Percentiles rank a stretch among this genome's conserved stretches.
These are phyloP conservation scores for Xerocomellus amylosporus DNA, from an alignment of 768 basidiomycete species.

Conservation along the genomic window DNA sequence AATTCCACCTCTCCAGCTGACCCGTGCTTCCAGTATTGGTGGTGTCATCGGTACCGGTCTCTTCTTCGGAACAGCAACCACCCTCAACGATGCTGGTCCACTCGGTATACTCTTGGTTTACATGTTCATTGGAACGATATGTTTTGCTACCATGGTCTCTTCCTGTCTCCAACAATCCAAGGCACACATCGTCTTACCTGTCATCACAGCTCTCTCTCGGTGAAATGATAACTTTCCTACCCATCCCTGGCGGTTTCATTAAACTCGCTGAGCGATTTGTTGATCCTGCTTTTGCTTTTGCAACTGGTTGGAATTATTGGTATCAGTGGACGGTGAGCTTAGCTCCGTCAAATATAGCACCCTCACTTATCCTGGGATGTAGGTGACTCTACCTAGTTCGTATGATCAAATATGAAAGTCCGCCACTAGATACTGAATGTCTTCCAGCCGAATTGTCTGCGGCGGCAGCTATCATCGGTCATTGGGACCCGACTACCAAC, in stretches of 20 bases:
- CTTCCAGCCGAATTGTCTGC: neutral
- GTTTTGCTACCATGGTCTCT: constrained; percentile 1
- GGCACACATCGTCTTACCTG: neutral
- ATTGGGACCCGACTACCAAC: neutral
- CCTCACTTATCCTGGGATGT: neutral
- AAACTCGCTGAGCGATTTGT: constrained; percentile 4
- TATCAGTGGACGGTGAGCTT: neutral
- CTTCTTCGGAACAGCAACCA: neutral
- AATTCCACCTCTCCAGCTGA: neutral
- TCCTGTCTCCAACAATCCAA: neutral
- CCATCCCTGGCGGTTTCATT: constrained; percentile 2
- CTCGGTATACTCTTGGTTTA: neutral
- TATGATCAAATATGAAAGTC: neutral
- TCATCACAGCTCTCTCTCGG: neutral
- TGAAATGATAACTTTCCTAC: constrained; percentile 1
- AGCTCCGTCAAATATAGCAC: neutral
- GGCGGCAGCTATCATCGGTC: neutral
- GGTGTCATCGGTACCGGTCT: constrained; percentile 4
- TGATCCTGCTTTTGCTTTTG: constrained; percentile 4
- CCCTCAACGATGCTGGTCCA: neutral
- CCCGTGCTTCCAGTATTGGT: neutral
- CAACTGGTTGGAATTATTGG: constrained; percentile 6
- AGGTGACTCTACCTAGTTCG: neutral
- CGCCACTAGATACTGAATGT: neutral
- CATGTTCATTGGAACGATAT: neutral